These are phyloP conservation scores for Colletotrichum falcatum DNA, from an alignment of 2,329 filamentous ascomycete genomes.

Conservation along the genomic window DNA sequence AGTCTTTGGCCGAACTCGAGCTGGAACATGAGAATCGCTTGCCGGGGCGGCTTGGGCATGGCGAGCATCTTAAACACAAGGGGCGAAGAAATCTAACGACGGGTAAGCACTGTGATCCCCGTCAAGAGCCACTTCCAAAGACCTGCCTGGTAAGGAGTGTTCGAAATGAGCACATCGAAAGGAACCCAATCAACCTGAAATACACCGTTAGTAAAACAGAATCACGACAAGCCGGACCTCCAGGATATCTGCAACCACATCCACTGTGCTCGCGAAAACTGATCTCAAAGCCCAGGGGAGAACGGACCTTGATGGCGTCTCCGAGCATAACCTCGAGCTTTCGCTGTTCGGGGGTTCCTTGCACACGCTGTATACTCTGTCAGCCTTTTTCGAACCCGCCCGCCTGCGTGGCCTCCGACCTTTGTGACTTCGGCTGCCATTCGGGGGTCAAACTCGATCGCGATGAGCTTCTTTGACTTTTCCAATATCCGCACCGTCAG, in stretches of 20 bases:
- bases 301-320: constrained; percentile 67
- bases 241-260: background rate
- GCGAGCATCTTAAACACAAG: constrained; percentile 91
- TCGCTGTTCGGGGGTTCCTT: constrained; percentile 86
- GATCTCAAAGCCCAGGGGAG: background rate
- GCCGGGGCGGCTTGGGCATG: constrained; percentile 82
- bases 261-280: background rate
- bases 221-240: background rate
- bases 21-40: constrained; percentile 95
- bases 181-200: constrained; percentile 59
- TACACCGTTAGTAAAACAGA: background rate
- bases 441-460: constrained; percentile 92
- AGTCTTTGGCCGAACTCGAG: constrained; percentile 92
- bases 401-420: constrained; percentile 51
- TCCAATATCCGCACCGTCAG: constrained; percentile 90
- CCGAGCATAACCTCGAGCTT: constrained; percentile 89
- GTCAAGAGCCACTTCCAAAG: background rate
- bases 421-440: constrained; percentile 97
- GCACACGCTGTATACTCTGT: constrained; percentile 82
- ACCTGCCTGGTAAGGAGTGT: constrained; percentile 71
- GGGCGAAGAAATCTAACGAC: constrained; percentile 81
- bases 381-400: constrained; percentile 60
- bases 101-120: background rate
- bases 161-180: constrained; percentile 86
- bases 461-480: constrained; percentile 83